Evolutionary conservation across 73 alveolate species (phyloP), one percentile per base, ranked within the genome.

Genomic region (Paramecium caudatum): DNA sequence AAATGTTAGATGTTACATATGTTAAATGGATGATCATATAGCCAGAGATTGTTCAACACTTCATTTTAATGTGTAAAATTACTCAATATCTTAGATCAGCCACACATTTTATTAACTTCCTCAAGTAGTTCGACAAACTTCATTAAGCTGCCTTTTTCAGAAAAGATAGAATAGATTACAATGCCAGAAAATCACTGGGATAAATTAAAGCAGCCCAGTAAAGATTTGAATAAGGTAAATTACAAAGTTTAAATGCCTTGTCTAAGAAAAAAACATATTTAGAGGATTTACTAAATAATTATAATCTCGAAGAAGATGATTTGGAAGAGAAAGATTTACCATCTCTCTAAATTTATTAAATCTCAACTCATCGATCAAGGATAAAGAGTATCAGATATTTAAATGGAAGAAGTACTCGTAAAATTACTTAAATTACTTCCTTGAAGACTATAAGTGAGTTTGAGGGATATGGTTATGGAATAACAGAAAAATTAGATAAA

Each of bases 21-120:
- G 93, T 36, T 36, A 30, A 39, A 41, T 30, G 33, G 47, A 33
- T 36, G 70, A 78, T 5, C 93, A 86, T 86, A 9, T 32, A 3
- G 81, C 84, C 9, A 34, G 36, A 25, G 32, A 86, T 27, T 86
- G 93, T 21, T 41, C 49, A 27, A 74, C 15, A 5, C 21, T 74
- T 21, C 88, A 74, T 74, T 74, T 39, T 45, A 74, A 27, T 37
- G 68, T 74, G 68, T 46, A 82, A 41, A 94, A 94, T 33, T 94
- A 83, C 30, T 61, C 90, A 4, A 93, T 55, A 55, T 55, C 7
- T 55, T 55, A 55, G 80, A 55, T 55, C 80, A 55, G 80, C 80
- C 80, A 55, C 41, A 55, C 80, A 55, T 10, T 55, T 55, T 55
- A 55, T 55, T 21, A 55, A 55, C 23, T 55, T 55, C 17, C 80